Conservation (phyloP, 331 rosid species). For the Saraca asoca region DNA sequence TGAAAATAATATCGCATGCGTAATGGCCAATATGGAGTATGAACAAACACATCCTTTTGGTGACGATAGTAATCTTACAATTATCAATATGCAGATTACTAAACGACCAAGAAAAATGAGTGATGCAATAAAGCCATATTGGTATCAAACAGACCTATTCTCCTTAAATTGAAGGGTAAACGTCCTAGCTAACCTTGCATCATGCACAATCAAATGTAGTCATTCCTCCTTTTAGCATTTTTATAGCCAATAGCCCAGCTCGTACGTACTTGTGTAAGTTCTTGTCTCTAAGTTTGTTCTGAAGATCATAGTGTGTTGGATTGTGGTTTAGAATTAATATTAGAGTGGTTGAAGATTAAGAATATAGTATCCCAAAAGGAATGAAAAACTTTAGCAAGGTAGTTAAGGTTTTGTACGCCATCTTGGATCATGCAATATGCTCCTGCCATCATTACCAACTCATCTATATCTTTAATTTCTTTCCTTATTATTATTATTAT, state of each 20-base stretch:
- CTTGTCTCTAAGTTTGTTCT: background rate
- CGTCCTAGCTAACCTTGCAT: constrained; percentile 15
- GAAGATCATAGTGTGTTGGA: constrained; percentile 21
- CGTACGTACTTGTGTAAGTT: background rate
- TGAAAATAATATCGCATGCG: no score
- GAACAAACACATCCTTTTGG: background rate
- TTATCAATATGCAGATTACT: no score
- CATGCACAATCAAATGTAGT: constrained; percentile 25
- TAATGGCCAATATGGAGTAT: no score
- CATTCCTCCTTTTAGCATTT: background rate
- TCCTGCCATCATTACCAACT: constrained; percentile 80
- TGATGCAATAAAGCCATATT: background rate
- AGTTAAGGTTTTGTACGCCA: constrained; percentile 63
- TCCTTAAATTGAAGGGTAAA: constrained; percentile 6
- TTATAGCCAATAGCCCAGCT: background rate
- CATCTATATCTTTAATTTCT: constrained; percentile 41
- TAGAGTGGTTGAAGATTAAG: constrained; percentile 57
- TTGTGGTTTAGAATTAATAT: constrained; percentile 11
- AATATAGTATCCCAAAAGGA: constrained; percentile 45
- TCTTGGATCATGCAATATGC: constrained; percentile 74
- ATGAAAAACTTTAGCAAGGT: constrained; percentile 50
- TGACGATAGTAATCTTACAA: background rate
- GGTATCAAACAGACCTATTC: constrained; percentile 8
- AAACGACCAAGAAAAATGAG: background rate
- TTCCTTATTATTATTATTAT: no score